phyloP scores from a whole-genome alignment of 306 rosid species.

The Cicer pinnatifidum region DNA sequence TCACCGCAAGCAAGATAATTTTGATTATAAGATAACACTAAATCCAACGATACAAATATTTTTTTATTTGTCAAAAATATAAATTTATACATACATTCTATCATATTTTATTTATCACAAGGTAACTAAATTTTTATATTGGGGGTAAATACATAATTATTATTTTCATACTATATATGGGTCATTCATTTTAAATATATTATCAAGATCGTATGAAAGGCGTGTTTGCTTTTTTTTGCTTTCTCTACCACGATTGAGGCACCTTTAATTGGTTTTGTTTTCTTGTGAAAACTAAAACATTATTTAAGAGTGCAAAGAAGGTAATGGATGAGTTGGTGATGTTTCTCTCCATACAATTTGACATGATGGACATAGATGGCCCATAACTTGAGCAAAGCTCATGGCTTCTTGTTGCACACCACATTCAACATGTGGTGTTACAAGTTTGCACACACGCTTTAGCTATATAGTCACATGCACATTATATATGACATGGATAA shows the following conservation, averaged over 20 bases:
- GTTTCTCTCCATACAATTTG: slow-evolving; percentile 43
- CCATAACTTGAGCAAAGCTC: slow-evolving; percentile 49
- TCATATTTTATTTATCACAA: no score
- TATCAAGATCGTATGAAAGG: slow-evolving; percentile 34
- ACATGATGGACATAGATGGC: slow-evolving; percentile 46
- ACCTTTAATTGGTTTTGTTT: slow-evolving; percentile 36
- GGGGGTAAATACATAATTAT: neutral
- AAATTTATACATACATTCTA: no score
- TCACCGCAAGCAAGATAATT: no score
- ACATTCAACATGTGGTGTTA: slow-evolving; percentile 47
- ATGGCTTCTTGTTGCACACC: slow-evolving; percentile 42
- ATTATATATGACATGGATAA: slow-evolving; percentile 44
- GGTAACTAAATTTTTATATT: neutral
- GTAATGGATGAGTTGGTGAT: slow-evolving; percentile 47
- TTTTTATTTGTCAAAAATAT: no score
- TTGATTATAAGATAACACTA: no score
- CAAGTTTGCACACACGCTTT: slow-evolving; percentile 45
- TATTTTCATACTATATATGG: neutral
- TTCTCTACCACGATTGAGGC: neutral
- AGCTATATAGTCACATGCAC: slow-evolving; percentile 42
- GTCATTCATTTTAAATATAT: neutral
- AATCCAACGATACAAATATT: no score
- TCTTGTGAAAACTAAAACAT: slow-evolving; percentile 22
- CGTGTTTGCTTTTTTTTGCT: slow-evolving; percentile 14
- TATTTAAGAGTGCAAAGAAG: slow-evolving; percentile 7